Conservation (phyloP, 2,329 filamentous ascomycete genomes). For the Aspergillus neoniger region DNA sequence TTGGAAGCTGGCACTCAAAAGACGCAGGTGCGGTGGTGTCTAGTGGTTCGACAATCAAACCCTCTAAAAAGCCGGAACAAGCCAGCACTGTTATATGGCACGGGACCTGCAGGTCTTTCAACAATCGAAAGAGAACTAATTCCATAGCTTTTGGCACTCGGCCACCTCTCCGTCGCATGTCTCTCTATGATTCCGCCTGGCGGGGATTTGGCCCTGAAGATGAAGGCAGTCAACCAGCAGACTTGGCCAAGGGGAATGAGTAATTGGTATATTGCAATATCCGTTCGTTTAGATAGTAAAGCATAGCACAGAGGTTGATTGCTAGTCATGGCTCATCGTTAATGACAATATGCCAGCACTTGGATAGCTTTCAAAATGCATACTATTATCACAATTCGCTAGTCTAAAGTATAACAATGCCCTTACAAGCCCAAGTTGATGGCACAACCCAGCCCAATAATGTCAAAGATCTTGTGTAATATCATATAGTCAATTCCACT, state of each 20-base stretch:
- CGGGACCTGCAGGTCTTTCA: neutral
- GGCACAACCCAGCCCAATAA: neutral
- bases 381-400: too few species aligned
- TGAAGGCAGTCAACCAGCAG: neutral
- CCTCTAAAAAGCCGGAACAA: neutral
- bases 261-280: neutral
- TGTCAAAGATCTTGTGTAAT: neutral
- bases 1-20: constrained; percentile 29
- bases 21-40: constrained; percentile 11
- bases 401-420: too few species aligned
- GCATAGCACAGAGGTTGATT: neutral
- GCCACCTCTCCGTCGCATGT: neutral
- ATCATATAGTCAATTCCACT: neutral
- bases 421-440: too few species aligned
- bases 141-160: neutral
- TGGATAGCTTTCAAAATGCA: neutral
- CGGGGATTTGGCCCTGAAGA: neutral
- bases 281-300: neutral
- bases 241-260: neutral
- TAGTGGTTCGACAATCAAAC: neutral
- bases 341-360: neutral
- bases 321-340: neutral
- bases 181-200: neutral
- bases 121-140: neutral
- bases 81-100: neutral